Evolutionary conservation across 768 basidiomycete species (phyloP).

Genomic region (Omphalotus guepiniiformis): DNA sequence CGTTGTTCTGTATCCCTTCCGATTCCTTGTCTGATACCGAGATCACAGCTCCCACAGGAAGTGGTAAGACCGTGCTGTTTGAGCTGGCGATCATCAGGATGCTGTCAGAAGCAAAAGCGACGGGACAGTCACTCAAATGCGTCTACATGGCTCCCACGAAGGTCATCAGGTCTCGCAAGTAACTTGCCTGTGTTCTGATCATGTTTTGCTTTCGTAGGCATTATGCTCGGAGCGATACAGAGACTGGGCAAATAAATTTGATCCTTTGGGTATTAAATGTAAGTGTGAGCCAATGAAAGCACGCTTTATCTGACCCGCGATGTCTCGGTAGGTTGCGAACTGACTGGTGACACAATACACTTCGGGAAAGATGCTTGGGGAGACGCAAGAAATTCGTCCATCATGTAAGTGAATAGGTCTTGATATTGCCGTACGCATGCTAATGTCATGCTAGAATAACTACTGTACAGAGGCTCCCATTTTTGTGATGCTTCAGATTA

Average conservation of each 20-base stretch:
- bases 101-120: constrained; percentile 40
- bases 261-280: constrained; percentile 75
- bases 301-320: not conserved
- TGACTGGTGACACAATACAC: constrained; percentile 86
- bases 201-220: constrained; percentile 49
- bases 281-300: constrained; percentile 13
- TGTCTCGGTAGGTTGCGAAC: constrained; percentile 63
- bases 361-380: constrained; percentile 65
- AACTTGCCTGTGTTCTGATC: not conserved
- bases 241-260: constrained; percentile 86
- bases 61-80: constrained; percentile 94
- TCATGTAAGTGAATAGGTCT: constrained; percentile 57
- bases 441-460: constrained; percentile 50
- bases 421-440: not conserved
- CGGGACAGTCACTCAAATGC: constrained; percentile 48
- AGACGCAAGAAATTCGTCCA: constrained; percentile 67
- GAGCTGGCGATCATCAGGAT: constrained; percentile 85
- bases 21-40: constrained; percentile 6
- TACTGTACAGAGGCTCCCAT: constrained; percentile 63
- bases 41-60: constrained; percentile 85
- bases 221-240: constrained; percentile 78
- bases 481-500: no score
- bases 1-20: not conserved
- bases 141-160: constrained; percentile 95
- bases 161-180: constrained; percentile 31